Evolutionary conservation across 2,329 filamentous ascomycete genomes (phyloP), one percentile per base, ranked within the genome.

Genomic region (Ascocoryne sarcoides): DNA sequence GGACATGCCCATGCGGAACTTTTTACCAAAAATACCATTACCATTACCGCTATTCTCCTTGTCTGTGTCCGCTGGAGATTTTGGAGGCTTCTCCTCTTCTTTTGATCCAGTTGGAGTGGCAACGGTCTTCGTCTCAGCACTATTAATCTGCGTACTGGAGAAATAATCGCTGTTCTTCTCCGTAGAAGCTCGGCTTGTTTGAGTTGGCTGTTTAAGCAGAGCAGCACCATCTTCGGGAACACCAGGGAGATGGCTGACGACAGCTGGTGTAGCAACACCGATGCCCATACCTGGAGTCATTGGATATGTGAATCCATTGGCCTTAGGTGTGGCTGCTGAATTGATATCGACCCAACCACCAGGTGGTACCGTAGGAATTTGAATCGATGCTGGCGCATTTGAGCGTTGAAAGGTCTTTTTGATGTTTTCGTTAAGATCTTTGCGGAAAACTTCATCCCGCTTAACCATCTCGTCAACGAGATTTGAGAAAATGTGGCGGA

Each of bases 381-480:
- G 65, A 33, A 79, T 84, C 14, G 76, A 78, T 1, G 66, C 67
- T 0, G 83, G 79, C 1, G 77, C 71, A 50, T 76, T 74, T 2
- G 68, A 58, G 33, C 75, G 70, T 30, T 68, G 70, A n/a, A 70
- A 61, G 20, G 73, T 70, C 53, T 79, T 77, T 46, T 79, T 76
- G 4, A 75, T 68, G 12, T 65, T 69, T 23, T 77, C 73, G 37
- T 87, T 75, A 5, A 94, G 65, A 33, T 75, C 73, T 32, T 76
- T 69, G n/a, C 90, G 76, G 58, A 84, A 79, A 0, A 65, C 67
- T 55, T 84, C 79, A 56, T 98, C 92, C 38, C 86, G 77, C 49
- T 75, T 79, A 51, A 95, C 84, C 60, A 96, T 86, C 60, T 95
- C 89, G 45, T 94, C 84, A 39, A 98, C 83, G 31, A 96, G 69